These are phyloP conservation scores for Acrodontium crateriforme DNA, from an alignment of 2,329 filamentous ascomycete species.

Conservation along the genomic window DNA sequence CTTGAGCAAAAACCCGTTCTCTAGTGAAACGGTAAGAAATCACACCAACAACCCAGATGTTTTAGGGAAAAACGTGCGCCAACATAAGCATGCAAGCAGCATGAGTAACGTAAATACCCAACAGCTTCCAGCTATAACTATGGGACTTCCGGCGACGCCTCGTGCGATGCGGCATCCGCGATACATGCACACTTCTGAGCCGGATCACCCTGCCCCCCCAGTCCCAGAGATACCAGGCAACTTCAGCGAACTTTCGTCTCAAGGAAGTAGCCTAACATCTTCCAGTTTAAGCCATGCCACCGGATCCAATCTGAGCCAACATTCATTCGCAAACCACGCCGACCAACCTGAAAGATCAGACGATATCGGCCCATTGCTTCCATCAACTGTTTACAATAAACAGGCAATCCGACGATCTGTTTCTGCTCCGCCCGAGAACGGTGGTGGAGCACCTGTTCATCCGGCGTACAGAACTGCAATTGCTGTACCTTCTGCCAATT, in stretches of 20 bases:
- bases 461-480: conserved; percentile 21
- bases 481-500: too few relatives aligned
- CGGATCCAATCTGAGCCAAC: conserved; percentile 11
- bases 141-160: conserved; percentile 81
- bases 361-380: conserved; percentile 32
- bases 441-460: conserved; percentile 12
- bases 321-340: conserved; percentile 16
- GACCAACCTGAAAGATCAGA: conserved; percentile 19
- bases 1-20: conserved; percentile 30
- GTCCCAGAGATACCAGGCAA: conserved; percentile 44
- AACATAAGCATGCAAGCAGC: too few relatives aligned
- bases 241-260: conserved; percentile 18
- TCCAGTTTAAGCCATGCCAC: conserved; percentile 16
- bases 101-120: conserved; percentile 28
- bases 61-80: too few relatives aligned
- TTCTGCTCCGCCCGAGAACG: conserved; percentile 33
- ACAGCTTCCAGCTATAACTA: conserved; percentile 39
- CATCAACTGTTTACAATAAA: conserved; percentile 34
- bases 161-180: conserved; percentile 76
- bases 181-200: conserved; percentile 48
- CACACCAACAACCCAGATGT: conserved; percentile 51
- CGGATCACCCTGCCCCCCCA: conserved; percentile 37
- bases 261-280: conserved; percentile 8
- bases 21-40: conserved; percentile 38
- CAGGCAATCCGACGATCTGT: conserved; percentile 27